A percentile compares a stretch with the other conserved stretches of the same genome.
Conservation (phyloP, 805 yeast genomes). For the Kodamaea kakaduensis region DNA sequence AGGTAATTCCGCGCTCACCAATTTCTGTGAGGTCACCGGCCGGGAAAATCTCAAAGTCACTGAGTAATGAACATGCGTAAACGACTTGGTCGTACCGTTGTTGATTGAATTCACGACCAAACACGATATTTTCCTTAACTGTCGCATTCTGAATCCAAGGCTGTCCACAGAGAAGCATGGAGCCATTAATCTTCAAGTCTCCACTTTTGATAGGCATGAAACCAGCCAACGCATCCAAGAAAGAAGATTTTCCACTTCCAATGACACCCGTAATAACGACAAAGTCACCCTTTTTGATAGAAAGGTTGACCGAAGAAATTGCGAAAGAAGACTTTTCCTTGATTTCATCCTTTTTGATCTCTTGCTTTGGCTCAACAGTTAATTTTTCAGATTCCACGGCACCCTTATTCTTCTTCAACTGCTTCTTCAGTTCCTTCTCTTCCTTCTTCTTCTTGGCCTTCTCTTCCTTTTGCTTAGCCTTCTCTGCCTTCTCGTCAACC, state of each 20-base stretch:
- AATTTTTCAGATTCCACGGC: no score
- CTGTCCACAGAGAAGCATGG: constrained; percentile 51
- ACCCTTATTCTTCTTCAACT: no score
- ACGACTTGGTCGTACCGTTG: constrained; percentile 51
- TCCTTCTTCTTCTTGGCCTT: no score
- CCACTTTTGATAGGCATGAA: constrained; percentile 60
- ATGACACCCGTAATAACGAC: constrained; percentile 74
- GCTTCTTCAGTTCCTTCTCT: no score
- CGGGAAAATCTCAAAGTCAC: constrained; percentile 62
- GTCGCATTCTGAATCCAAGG: constrained; percentile 90
- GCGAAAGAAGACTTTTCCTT: no score
- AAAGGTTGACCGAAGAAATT: no score
- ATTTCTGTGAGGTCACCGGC: constrained; percentile 76
- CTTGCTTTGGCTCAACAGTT: no score
- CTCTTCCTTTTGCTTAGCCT: no score
- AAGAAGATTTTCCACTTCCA: constrained; percentile 78
- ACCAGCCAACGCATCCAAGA: constrained; percentile 69
- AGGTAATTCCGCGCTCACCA: constrained; percentile 81
- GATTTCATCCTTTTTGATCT: no score
- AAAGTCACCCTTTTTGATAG: constrained; percentile 61
- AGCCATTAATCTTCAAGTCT: constrained; percentile 48
- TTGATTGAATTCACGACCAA: constrained; percentile 55
- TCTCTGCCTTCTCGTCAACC: no score
- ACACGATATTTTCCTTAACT: constrained; percentile 66
- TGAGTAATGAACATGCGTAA: constrained; percentile 62